These are phyloP conservation scores for Plenodomus lindquistii DNA, from an alignment of 2,329 filamentous ascomycete genomes.

Conservation along the genomic window DNA sequence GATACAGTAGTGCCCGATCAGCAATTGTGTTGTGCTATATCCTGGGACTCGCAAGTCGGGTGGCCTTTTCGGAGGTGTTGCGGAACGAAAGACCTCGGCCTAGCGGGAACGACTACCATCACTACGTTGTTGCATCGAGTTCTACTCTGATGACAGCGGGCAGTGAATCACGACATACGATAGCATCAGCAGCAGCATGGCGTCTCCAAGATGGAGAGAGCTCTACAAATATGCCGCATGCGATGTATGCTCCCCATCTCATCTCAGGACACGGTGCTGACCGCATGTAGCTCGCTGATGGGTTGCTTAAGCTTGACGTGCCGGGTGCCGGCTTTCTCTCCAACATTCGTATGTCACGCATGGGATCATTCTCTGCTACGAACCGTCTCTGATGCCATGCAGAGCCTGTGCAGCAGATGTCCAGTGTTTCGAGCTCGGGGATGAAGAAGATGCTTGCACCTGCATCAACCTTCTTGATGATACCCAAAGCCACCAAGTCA, in stretches of 20 bases:
- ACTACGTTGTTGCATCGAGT: background rate
- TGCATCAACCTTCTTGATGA: slow-evolving; percentile 66
- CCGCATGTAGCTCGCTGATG: slow-evolving; percentile 60
- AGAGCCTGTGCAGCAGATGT: slow-evolving; percentile 34
- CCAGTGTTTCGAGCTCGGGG: slow-evolving; percentile 18
- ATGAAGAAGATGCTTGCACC: slow-evolving; percentile 51
- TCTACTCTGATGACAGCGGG: background rate
- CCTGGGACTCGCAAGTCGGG: too few relatives aligned
- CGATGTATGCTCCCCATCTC: slow-evolving; percentile 26
- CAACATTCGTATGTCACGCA: slow-evolving; percentile 56
- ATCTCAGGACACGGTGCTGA: slow-evolving; percentile 9
- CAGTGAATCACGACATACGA: background rate
- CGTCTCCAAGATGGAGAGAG: slow-evolving; percentile 33
- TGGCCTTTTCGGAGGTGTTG: background rate
- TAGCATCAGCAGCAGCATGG: slow-evolving; percentile 17
- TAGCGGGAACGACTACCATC: slow-evolving; percentile 14
- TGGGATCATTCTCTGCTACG: too few relatives aligned
- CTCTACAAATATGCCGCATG: slow-evolving; percentile 40
- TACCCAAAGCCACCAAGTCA: slow-evolving; percentile 57
- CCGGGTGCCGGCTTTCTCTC: slow-evolving; percentile 68
- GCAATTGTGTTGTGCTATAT: too few relatives aligned
- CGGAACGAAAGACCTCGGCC: slow-evolving; percentile 19
- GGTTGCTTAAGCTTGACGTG: slow-evolving; percentile 69
- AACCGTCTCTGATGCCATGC: background rate
- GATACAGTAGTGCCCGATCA: too few relatives aligned